Percentiles rank a stretch among this genome's conserved stretches.
These are phyloP conservation scores for Geotrichum carabidarum DNA, from an alignment of 1,139 yeast genomes.

Conservation along the genomic window DNA sequence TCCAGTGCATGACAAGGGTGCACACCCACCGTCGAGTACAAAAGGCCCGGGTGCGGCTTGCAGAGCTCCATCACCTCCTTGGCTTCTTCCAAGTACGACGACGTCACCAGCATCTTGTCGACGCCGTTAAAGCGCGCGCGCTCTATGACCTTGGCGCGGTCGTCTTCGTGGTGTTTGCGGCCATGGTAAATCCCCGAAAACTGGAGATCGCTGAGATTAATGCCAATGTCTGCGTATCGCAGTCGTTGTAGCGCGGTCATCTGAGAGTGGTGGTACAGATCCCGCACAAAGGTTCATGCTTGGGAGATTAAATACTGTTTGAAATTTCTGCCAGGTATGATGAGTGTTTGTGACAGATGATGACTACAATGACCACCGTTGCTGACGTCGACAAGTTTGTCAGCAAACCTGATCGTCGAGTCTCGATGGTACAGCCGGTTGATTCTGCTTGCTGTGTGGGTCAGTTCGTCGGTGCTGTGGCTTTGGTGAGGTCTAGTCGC, in stretches of 20 bases:
- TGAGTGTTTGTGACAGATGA: too few species aligned
- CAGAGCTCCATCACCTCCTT: constrained; percentile 45
- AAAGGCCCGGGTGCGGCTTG: constrained; percentile 31
- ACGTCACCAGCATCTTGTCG: constrained; percentile 69
- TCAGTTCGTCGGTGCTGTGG: too few species aligned
- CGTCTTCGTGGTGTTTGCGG: constrained; percentile 60
- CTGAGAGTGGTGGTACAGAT: not conserved
- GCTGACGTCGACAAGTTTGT: too few species aligned
- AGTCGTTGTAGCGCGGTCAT: constrained; percentile 12
- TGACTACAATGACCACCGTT: too few species aligned
- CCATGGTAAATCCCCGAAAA: constrained; percentile 77
- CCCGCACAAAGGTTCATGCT: too few species aligned
- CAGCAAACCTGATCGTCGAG: too few species aligned
- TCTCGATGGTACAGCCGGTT: too few species aligned
- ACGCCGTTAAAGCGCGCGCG: constrained; percentile 68
- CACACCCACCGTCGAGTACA: constrained; percentile 76
- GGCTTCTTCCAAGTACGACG: constrained; percentile 69
- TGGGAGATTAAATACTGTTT: too few species aligned
- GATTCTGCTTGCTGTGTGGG: too few species aligned
- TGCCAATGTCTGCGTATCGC: constrained; percentile 40
- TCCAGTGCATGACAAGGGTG: constrained; percentile 86
- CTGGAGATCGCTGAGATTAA: constrained; percentile 85
- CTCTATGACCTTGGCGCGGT: constrained; percentile 56
- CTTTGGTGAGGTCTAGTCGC: too few species aligned
- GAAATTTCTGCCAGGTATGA: too few species aligned